Base-by-base conservation (phyloP, 305 asterid species). In the Rubia balearica region DNA sequence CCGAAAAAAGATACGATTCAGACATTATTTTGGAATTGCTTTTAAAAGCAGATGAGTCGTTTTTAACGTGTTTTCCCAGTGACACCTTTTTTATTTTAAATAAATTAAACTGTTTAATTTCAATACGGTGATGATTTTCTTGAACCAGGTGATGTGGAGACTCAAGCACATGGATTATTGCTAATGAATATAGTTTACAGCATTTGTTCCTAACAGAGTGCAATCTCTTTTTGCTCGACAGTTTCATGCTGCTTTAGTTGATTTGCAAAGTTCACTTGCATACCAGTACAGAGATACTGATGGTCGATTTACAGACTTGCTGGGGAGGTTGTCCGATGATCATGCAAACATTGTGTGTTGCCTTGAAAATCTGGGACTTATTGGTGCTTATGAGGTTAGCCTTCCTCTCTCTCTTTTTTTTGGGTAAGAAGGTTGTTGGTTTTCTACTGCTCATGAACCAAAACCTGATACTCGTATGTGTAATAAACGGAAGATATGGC, bases 321-420 rank as follows among this genome's bases (percentile, higher is more conserved):
- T 67, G 80, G 85, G 82, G 73, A 87, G 83, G 79, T 71, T 86
- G 78, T 78, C 84, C 65, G 73, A 71, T 48, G 85, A 82, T 79
- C 84, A 81, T 83, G 78, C 81, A 17, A 77, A 79, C 63, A 85
- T 90, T 76, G 36, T 83, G 77, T 85, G 80, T 75, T 86, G 95
- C 91, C 89, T 92, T 46, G 88, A 89, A 51, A 85, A 84, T 86
- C 95, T 92, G 57, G 98, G 98, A 72, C 83, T 87, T 73, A 17
- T 88, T 56, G 85, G 96, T 82, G 92, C 91, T 53, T 81, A 75
- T 74, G 96, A 92, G 96, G 98, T 92, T 82, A 36, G 77, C 46
- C 48, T 46, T 48, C 57, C 51, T 65, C 17, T 69, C 22, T 8
- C 42, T 17, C 7, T 19, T 4, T 17, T 6, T 36, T 27, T 36